Conservation (phyloP, 2,329 filamentous ascomycete genomes). For the Ascochyta lentis region DNA sequence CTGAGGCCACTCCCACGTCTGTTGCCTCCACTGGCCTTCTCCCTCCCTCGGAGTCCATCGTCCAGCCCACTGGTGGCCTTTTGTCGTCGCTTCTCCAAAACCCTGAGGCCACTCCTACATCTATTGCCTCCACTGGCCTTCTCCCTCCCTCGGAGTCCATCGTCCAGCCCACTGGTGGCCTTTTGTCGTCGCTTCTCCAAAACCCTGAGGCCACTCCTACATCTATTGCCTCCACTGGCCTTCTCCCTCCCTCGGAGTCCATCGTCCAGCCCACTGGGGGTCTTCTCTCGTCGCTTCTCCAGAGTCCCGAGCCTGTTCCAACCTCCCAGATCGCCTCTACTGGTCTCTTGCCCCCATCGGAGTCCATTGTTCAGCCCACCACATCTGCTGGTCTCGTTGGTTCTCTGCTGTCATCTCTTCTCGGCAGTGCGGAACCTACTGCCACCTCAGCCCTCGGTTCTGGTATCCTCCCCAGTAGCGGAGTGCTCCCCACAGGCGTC, state of each 20-base stretch:
- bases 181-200: neutral
- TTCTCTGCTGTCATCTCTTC: constrained; percentile 24
- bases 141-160: constrained; percentile 4
- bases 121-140: constrained; percentile 9
- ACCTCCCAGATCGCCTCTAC: constrained; percentile 9
- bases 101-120: constrained; percentile 3
- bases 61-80: constrained; percentile 4
- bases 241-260: constrained; percentile 1
- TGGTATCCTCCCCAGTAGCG: constrained; percentile 31
- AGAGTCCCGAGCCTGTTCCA: neutral
- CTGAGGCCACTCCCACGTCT: neutral
- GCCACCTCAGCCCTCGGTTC: constrained; percentile 26
- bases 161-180: neutral
- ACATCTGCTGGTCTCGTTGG: constrained; percentile 18
- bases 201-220: constrained; percentile 2
- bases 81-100: neutral
- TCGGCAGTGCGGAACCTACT: constrained; percentile 18
- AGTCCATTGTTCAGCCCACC: constrained; percentile 18
- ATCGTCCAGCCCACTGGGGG: constrained; percentile 6
- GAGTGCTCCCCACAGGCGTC: constrained; percentile 32
- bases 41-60: constrained; percentile 5
- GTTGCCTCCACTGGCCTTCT: constrained; percentile 11
- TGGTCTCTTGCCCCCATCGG: constrained; percentile 20
- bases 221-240: constrained; percentile 9
- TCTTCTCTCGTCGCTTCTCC: neutral